Evolutionary conservation across 225 moss, liverwort and hornwort genomes (phyloP).

Genomic region (Rhytidiadelphus loreus): DNA sequence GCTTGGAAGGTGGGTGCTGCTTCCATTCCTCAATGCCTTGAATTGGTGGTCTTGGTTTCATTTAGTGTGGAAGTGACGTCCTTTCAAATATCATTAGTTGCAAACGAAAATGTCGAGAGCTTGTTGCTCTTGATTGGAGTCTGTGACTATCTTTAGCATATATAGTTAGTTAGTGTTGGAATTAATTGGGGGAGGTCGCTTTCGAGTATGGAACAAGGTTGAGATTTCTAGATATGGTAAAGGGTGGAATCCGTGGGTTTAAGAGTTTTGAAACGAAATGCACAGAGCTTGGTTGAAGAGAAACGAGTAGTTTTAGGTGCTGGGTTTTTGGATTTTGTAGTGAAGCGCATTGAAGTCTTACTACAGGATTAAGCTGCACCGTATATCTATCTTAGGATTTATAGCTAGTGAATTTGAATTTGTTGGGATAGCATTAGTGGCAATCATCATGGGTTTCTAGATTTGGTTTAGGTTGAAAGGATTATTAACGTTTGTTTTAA

Average conservation of each 20-base stretch:
- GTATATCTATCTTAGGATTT: too few relatives aligned
- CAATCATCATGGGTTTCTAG: neutral
- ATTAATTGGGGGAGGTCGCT: neutral
- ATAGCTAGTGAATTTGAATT: neutral
- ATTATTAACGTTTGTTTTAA: too few relatives aligned
- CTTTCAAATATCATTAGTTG: neutral
- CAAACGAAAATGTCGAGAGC: neutral
- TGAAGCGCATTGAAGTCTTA: neutral
- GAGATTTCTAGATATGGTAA: neutral
- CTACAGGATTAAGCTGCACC: neutral
- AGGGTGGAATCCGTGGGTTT: neutral
- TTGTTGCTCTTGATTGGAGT: neutral
- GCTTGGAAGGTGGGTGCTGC: constrained; percentile 28
- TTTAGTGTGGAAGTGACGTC: neutral
- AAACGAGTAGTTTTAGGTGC: neutral
- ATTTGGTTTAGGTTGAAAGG: neutral
- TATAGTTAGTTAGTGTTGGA: too few relatives aligned
- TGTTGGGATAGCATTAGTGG: neutral
- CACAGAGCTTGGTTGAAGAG: neutral
- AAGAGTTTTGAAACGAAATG: neutral
- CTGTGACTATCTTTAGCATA: neutral
- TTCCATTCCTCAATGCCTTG: neutral
- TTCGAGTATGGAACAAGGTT: neutral
- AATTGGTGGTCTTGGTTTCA: neutral
- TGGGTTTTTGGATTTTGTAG: neutral